These are phyloP conservation scores for Russula griseocarnosa DNA, from an alignment of 768 basidiomycete species.

Conservation along the genomic window DNA sequence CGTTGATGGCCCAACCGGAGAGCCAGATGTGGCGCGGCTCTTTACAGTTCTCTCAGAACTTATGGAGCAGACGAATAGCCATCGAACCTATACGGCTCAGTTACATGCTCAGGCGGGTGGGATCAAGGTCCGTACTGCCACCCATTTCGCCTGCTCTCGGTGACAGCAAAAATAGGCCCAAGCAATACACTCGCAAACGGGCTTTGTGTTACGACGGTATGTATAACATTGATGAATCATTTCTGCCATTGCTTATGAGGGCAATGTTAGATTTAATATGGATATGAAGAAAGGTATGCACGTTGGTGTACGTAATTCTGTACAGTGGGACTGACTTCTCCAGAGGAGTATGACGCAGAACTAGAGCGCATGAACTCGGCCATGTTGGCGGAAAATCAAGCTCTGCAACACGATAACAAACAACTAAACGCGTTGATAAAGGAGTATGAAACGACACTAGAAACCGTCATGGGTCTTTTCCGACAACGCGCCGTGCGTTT, in stretches of 20 bases:
- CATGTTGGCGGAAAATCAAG: conserved; percentile 78
- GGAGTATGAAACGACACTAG: conserved; percentile 95
- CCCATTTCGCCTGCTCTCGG: not conserved
- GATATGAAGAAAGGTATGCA: conserved; percentile 76
- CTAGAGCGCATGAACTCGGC: conserved; percentile 83
- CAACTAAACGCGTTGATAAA: conserved; percentile 87
- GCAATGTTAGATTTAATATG: conserved; percentile 66
- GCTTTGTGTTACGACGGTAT: conserved; percentile 83
- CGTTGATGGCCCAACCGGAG: conserved; percentile 45
- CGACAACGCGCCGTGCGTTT: conserved; percentile 83
- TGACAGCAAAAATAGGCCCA: conserved; percentile 52
- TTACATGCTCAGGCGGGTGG: conserved; percentile 70
- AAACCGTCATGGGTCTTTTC: conserved; percentile 90
- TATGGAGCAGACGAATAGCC: conserved; percentile 77
- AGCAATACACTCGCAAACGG: conserved; percentile 84
- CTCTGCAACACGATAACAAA: conserved; percentile 90
- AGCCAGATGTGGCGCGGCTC: conserved; percentile 59
- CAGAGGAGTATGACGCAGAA: conserved; percentile 88
- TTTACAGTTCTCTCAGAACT: conserved; percentile 72
- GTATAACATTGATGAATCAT: conserved; percentile 30
- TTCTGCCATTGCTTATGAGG: conserved; percentile 5
- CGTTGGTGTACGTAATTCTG: conserved; percentile 9
- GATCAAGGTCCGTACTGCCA: conserved; percentile 60
- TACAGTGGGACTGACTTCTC: conserved; percentile 4
- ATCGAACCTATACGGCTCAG: conserved; percentile 64